Evolutionary conservation across 2,329 filamentous ascomycete species (phyloP).

Genomic region (Seiridium unicorne): DNA sequence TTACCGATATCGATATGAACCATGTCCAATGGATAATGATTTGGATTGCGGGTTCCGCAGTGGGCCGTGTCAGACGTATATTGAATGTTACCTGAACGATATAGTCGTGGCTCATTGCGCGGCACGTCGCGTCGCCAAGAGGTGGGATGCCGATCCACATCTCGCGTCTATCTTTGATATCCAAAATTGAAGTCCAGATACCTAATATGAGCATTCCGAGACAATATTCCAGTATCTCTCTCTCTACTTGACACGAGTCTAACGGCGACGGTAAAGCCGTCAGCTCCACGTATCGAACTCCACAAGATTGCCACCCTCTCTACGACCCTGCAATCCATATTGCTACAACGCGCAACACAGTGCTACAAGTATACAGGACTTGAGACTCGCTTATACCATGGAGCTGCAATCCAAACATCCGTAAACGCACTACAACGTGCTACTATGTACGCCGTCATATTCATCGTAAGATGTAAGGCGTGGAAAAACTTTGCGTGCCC

Average conservation of each 20-base stretch:
- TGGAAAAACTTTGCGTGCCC: background rate
- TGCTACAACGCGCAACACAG: no score
- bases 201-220: background rate
- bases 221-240: background rate
- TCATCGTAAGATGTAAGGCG: background rate
- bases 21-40: background rate
- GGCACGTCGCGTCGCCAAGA: constrained; percentile 1
- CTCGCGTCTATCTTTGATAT: background rate
- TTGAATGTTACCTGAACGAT: background rate
- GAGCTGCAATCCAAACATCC: no score
- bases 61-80: background rate
- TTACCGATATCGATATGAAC: background rate
- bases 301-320: no score
- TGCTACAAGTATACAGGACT: background rate
- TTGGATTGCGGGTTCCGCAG: background rate
- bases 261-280: no score
- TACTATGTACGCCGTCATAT: background rate
- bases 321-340: no score
- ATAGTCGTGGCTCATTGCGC: background rate
- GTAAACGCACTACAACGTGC: background rate
- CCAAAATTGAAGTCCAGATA: background rate
- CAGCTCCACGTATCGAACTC: no score
- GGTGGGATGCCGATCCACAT: background rate
- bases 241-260: background rate
- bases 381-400: background rate